Conservation (phyloP, 2,329 filamentous ascomycete genomes). For the Botrytis byssoidea region DNA sequence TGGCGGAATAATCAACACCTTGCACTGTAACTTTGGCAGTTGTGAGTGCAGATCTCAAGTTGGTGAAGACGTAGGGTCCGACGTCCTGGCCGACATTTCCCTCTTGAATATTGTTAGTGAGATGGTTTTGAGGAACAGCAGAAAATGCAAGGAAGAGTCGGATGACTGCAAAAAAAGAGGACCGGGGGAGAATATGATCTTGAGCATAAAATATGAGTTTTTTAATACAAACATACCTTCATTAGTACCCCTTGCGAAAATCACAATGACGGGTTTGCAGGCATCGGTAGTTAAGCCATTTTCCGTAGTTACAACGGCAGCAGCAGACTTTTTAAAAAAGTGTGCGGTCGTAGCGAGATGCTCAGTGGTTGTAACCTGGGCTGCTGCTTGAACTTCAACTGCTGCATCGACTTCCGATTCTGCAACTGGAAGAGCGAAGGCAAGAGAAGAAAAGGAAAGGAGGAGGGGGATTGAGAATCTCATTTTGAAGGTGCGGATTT, state of each 20-base stretch:
- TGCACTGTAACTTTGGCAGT: slow-evolving; percentile 30
- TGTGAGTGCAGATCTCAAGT: slow-evolving; percentile 31
- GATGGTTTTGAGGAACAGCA: not conserved
- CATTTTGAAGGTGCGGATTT: not conserved
- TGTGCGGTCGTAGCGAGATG: not conserved
- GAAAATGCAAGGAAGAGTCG: not conserved
- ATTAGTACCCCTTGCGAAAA: slow-evolving; percentile 50
- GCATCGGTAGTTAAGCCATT: slow-evolving; percentile 12
- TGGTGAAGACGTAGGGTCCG: slow-evolving; percentile 38
- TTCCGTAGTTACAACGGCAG: not conserved
- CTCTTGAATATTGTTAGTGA: slow-evolving; percentile 19
- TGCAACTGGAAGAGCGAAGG: not conserved
- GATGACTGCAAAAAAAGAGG: not conserved
- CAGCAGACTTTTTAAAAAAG: not conserved
- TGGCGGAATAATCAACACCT: slow-evolving; percentile 40
- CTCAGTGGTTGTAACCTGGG: not conserved
- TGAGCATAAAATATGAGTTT: not conserved
- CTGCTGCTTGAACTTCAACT: not conserved
- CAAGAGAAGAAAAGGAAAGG: slow-evolving; percentile 1
- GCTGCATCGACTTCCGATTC: not conserved
- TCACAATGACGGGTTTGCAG: slow-evolving; percentile 34
- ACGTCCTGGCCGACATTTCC: slow-evolving; percentile 46
- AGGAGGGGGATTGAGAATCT: slow-evolving; percentile 1
- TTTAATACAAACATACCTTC: slow-evolving; percentile 35
- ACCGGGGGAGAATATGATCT: not conserved